phyloP scores from a whole-genome alignment of 345 rosid genomes.

The Leavenworthia alabamica region DNA sequence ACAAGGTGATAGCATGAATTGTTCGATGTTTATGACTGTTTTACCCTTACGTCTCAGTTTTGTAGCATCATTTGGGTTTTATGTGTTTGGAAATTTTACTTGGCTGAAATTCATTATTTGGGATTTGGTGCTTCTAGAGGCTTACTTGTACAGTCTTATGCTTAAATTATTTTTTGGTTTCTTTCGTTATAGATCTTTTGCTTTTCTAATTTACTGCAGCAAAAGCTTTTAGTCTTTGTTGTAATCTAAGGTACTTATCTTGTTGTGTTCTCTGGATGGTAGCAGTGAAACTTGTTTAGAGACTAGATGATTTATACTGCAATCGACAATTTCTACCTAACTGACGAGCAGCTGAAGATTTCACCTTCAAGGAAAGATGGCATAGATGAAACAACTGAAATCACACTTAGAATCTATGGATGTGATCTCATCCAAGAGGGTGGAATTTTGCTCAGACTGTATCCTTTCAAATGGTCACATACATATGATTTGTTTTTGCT shows the following conservation, averaged over 20 bases:
- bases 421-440: constrained; percentile 93
- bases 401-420: constrained; percentile 72
- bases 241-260: neutral
- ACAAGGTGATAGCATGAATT: no score
- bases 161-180: neutral
- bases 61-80: neutral
- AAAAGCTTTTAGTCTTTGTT: neutral
- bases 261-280: neutral
- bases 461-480: constrained; percentile 25
- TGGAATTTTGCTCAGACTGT: constrained; percentile 80
- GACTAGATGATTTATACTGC: constrained; percentile 82
- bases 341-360: constrained; percentile 59
- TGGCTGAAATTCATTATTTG: neutral
- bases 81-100: neutral
- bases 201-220: neutral
- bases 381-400: constrained; percentile 72
- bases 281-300: neutral
- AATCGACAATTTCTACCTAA: constrained; percentile 79
- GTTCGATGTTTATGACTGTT: no score
- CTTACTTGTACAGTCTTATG: neutral
- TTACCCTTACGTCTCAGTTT: no score
- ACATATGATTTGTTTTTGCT: neutral
- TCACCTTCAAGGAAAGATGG: constrained; percentile 90
- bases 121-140: neutral
- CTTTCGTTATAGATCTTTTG: neutral